These are phyloP conservation scores for Neurospora sp. DNA, from an alignment of 495 filamentous ascomycete genomes.

Conservation along the genomic window DNA sequence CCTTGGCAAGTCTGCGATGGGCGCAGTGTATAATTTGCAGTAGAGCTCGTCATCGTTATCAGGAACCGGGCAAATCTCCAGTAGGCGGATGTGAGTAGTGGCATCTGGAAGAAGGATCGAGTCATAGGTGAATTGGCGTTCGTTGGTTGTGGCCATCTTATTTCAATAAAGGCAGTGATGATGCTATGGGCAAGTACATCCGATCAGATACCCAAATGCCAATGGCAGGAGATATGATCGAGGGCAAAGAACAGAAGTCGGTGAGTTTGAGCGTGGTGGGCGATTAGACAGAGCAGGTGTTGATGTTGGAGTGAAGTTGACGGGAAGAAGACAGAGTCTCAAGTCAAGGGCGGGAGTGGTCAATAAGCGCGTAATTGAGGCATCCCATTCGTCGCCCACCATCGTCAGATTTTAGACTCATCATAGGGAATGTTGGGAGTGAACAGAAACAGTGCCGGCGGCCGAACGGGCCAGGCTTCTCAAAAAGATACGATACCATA, in stretches of 20 bases:
- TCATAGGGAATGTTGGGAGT: too few species aligned
- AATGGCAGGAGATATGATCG: neutral
- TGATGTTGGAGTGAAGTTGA: neutral
- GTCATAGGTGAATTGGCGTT: neutral
- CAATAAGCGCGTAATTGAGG: neutral
- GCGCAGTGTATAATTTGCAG: neutral
- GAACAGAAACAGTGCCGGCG: too few species aligned
- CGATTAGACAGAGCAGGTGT: neutral
- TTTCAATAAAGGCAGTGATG: neutral
- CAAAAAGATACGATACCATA: too few species aligned
- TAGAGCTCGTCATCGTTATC: neutral
- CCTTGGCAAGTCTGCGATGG: neutral
- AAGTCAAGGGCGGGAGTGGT: too few species aligned
- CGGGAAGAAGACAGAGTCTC: neutral
- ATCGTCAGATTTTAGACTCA: neutral
- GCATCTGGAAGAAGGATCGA: neutral
- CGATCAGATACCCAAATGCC: neutral
- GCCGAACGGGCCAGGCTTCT: too few species aligned
- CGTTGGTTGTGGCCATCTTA: neutral
- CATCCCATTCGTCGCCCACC: neutral
- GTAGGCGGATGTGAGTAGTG: neutral
- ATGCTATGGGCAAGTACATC: neutral
- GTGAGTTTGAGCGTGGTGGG: too few species aligned
- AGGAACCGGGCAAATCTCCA: neutral
- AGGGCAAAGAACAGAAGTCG: too few species aligned